Base-by-base conservation (phyloP, 129 eudicot genomes). In the Heracleum sosnowskyi region DNA sequence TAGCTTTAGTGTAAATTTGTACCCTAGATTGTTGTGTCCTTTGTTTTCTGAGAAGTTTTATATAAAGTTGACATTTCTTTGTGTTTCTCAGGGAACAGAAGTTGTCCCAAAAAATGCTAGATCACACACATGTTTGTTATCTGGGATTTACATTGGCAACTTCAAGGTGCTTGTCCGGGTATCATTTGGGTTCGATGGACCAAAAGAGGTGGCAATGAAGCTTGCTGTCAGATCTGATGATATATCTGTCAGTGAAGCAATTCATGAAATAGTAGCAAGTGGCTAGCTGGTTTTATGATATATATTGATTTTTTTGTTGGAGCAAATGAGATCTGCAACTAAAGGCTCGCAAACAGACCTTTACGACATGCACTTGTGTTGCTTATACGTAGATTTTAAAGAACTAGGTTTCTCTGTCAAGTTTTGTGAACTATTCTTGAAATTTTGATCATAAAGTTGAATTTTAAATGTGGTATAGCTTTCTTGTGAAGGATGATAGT, bases 191-290 rank as follows among this genome's bases (percentile, higher is more conserved):
- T 83, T 93, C 9, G 98, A 87, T 49, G 88, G 86, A 69, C 82
- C 89, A 22, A 93, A 86, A 77, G 95, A 93, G 76, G 98, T 93
- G 33, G 97, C 98, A 20, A 92, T 92, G 98, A 92, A 92, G 81
- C 89, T 92, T 76, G 90, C 92, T n/a, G 98, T 92, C 51, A 90
- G 98, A 83, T 92, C 98, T 2, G 97, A 93, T 66, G 98, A 93
- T 78, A 89, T 73, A 76, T 81, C 89, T 34, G 95, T 93, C 53
- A 91, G 97, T n/a, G 98, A 91, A 42, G 92, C 92, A 12, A 93
- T 93, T 81, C 98, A 93, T 72, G 97, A 93, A 74, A 88, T 91
- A 12, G 98, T 93, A 78, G 92, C 98, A 24, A 91, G 94, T 64
- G 91, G 91, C 79, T 93, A 91, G 77, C 75, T 44, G 26, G 37